phyloP scores from a whole-genome alignment of 1,139 yeast genomes.

The Hemisphaericaspora xylanilytica region DNA sequence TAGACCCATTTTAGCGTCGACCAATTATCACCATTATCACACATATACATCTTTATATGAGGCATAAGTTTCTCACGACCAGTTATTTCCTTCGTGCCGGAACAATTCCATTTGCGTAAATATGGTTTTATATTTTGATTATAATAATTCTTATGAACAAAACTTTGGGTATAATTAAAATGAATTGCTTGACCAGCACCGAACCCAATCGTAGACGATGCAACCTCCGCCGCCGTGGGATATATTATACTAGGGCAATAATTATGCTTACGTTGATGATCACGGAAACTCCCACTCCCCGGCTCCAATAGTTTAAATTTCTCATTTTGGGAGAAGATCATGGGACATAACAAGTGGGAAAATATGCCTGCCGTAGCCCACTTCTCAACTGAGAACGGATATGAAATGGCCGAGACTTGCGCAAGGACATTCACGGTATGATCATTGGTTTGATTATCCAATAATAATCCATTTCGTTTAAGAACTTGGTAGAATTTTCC shows the following conservation, averaged over 20 bases:
- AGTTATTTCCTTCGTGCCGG: constrained; percentile 14
- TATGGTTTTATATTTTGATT: constrained; percentile 36
- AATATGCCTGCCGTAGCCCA: constrained; percentile 45
- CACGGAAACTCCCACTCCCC: constrained; percentile 25
- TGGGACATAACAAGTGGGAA: constrained; percentile 54
- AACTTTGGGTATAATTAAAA: constrained; percentile 35
- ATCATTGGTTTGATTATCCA: constrained; percentile 15
- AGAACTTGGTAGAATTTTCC: constrained; percentile 47
- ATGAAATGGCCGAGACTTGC: constrained; percentile 62
- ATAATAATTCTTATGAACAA: constrained; percentile 25
- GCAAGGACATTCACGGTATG: constrained; percentile 39
- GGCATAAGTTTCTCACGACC: constrained; percentile 39
- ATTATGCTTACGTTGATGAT: constrained; percentile 27
- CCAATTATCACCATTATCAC: constrained; percentile 51
- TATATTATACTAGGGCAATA: constrained; percentile 49
- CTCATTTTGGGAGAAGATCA: constrained; percentile 23
- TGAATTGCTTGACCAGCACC: constrained; percentile 57
- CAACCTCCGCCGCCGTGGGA: constrained; percentile 54
- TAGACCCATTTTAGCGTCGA: constrained; percentile 56
- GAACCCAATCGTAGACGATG: constrained; percentile 42
- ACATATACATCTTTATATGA: constrained; percentile 39
- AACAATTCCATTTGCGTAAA: constrained; percentile 30
- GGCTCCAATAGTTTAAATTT: constrained; percentile 23
- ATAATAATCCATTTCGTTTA: constrained; percentile 29
- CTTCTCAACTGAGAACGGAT: constrained; percentile 40